Conservation (phyloP, 768 basidiomycete species). For the Hericium rajendrae region DNA sequence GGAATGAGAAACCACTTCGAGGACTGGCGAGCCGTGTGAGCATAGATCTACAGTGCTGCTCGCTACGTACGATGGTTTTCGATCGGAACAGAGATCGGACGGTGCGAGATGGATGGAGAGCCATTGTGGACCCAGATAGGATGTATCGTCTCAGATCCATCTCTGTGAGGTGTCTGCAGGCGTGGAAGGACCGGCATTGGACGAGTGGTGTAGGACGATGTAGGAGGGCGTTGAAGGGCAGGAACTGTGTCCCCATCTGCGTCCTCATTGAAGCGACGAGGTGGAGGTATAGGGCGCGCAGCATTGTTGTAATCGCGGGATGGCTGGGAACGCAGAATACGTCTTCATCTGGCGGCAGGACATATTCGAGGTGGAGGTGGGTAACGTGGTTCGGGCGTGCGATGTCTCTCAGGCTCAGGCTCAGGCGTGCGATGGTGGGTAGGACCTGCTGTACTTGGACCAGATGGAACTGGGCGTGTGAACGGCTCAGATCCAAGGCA, state of each 20-base stretch:
- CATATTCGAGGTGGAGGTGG: background rate
- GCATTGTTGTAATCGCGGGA: background rate
- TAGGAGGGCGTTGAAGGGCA: too few species aligned
- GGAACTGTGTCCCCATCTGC: background rate
- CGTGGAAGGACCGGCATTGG: conserved; percentile 8
- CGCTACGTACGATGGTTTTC: conserved; percentile 56
- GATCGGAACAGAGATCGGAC: conserved; percentile 27
- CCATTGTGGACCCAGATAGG: conserved; percentile 8
- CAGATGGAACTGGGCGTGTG: background rate
- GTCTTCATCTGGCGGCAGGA: background rate
- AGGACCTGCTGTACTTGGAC: background rate
- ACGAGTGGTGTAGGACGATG: too few species aligned
- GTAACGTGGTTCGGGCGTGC: background rate
- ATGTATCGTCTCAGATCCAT: conserved; percentile 10
- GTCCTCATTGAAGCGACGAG: background rate
- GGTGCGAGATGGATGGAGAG: conserved; percentile 5
- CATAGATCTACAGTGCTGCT: background rate
- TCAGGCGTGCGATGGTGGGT: background rate
- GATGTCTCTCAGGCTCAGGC: conserved; percentile 3
- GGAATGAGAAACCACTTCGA: conserved; percentile 78
- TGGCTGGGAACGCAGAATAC: conserved; percentile 1
- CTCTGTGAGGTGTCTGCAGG: conserved; percentile 10
- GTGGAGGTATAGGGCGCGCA: background rate
- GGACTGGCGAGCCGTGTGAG: conserved; percentile 32
- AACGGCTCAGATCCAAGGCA: background rate